Percentiles rank a stretch among this genome's conserved stretches.
Conservation (phyloP, 2,329 filamentous ascomycete species). For the Coleophoma cylindrospora region DNA sequence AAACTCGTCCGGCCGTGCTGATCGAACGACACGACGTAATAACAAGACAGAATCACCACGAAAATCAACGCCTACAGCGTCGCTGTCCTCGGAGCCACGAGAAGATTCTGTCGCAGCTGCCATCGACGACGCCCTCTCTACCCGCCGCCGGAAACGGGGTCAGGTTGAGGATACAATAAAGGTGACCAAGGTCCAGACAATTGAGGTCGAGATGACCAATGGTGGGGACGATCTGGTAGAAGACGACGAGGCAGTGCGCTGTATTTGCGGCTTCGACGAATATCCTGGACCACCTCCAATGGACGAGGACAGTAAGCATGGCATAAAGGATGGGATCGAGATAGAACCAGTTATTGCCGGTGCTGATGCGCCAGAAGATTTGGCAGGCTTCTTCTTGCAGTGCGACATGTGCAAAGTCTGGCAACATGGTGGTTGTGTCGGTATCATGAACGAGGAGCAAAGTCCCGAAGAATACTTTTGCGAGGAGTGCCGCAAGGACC, state of each 20-base stretch:
- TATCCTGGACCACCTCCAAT: slow-evolving; percentile 77
- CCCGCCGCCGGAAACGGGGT: slow-evolving; percentile 74
- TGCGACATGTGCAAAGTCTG: slow-evolving; percentile 97
- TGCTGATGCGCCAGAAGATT: slow-evolving; percentile 61
- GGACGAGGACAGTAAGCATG: slow-evolving; percentile 47
- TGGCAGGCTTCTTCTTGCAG: slow-evolving; percentile 94
- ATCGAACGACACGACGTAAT: slow-evolving; percentile 68
- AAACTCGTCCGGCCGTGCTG: slow-evolving; percentile 69
- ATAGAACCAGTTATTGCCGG: slow-evolving; percentile 48
- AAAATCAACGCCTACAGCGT: slow-evolving; percentile 71
- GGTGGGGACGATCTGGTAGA: slow-evolving; percentile 66
- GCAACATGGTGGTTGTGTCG: slow-evolving; percentile 97
- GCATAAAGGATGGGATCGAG: slow-evolving; percentile 51
- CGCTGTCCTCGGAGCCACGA: slow-evolving; percentile 63
- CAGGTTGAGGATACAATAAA: slow-evolving; percentile 34
- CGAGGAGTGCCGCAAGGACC: slow-evolving; percentile 86
- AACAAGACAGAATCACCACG: slow-evolving; percentile 68
- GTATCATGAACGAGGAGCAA: slow-evolving; percentile 89
- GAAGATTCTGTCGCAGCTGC: slow-evolving; percentile 51
- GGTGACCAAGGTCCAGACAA: slow-evolving; percentile 45
- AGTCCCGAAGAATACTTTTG: slow-evolving; percentile 98
- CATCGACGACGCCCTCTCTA: slow-evolving; percentile 61
- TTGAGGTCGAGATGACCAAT: slow-evolving; percentile 35
- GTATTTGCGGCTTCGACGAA: slow-evolving; percentile 90
- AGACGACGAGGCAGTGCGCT: slow-evolving; percentile 92